phyloP scores from a whole-genome alignment of 371 early-diverging fungal species.

The Syncephalastrum monosporum region DNA sequence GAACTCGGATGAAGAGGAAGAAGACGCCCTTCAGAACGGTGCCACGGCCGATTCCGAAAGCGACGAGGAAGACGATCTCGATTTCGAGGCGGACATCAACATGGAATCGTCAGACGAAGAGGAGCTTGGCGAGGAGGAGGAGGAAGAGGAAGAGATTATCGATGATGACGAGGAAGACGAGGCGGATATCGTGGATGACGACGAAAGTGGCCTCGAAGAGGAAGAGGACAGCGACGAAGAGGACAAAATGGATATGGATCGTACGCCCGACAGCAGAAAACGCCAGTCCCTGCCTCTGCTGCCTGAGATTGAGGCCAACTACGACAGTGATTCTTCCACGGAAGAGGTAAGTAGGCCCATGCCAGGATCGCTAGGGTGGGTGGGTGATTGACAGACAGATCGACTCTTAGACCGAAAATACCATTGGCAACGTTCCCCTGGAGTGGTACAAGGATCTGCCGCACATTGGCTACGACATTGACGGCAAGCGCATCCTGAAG shows the following conservation, averaged over 20 bases:
- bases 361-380: not conserved
- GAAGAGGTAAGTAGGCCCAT: constrained; percentile 65
- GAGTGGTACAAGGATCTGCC: constrained; percentile 96
- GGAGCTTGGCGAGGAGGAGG: constrained; percentile 47
- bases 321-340: constrained; percentile 88
- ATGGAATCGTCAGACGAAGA: constrained; percentile 34
- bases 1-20: constrained; percentile 38
- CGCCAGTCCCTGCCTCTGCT: constrained; percentile 18
- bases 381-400: not conserved
- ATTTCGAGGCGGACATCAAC: constrained; percentile 38
- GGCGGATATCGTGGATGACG: constrained; percentile 14
- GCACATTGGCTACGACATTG: constrained; percentile 94
- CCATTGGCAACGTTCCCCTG: constrained; percentile 92
- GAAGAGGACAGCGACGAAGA: too few relatives aligned
- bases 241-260: too few relatives aligned
- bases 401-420: constrained; percentile 56
- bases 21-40: too few relatives aligned
- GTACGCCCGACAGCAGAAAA: not conserved
- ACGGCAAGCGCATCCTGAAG: constrained; percentile 87
- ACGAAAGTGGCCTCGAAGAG: too few relatives aligned
- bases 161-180: constrained; percentile 18
- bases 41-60: too few relatives aligned
- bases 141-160: constrained; percentile 14
- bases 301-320: constrained; percentile 88
- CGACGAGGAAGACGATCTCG: constrained; percentile 30